Evolutionary conservation across 257 asterid species (phyloP).

Genomic region (Asclepias syriaca): DNA sequence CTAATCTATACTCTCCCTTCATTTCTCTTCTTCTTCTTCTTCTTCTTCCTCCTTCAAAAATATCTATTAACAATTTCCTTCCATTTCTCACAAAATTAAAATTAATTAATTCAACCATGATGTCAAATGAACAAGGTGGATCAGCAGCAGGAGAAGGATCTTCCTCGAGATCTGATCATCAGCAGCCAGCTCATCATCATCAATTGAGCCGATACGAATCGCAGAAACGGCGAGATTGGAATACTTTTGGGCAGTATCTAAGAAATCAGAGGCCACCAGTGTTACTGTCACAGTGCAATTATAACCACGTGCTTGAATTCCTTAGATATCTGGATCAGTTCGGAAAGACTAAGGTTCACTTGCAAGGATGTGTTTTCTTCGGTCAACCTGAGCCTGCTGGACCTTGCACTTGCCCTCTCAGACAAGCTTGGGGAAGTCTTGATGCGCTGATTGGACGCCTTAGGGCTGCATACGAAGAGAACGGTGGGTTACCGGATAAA

Average conservation of each 20-base stretch:
- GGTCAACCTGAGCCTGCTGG: constrained; percentile 80
- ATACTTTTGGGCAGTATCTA: constrained; percentile 80
- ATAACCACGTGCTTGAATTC: constrained; percentile 68
- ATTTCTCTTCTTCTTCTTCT: not conserved
- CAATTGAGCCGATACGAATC: constrained; percentile 81
- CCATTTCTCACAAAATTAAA: not conserved
- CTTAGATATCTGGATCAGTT: constrained; percentile 75
- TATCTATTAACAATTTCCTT: not conserved
- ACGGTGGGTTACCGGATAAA: constrained; percentile 64
- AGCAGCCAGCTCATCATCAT: constrained; percentile 19
- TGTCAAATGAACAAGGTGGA: constrained; percentile 40
- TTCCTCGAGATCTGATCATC: constrained; percentile 26
- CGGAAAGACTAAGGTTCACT: constrained; percentile 85
- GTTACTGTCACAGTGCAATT: constrained; percentile 59
- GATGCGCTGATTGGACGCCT: constrained; percentile 38
- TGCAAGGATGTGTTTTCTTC: constrained; percentile 58
- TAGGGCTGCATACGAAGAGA: constrained; percentile 81
- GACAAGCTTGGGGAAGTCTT: constrained; percentile 48
- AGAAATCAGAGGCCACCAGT: constrained; percentile 75
- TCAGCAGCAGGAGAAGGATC: constrained; percentile 37
- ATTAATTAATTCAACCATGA: constrained; percentile 15
- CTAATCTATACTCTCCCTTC: not conserved
- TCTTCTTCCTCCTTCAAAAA: constrained; percentile 1
- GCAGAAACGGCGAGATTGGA: constrained; percentile 90
- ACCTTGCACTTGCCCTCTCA: constrained; percentile 64